Evolutionary conservation across 2,329 filamentous ascomycete species (phyloP).

Genomic region (Cladosporium sp.): DNA sequence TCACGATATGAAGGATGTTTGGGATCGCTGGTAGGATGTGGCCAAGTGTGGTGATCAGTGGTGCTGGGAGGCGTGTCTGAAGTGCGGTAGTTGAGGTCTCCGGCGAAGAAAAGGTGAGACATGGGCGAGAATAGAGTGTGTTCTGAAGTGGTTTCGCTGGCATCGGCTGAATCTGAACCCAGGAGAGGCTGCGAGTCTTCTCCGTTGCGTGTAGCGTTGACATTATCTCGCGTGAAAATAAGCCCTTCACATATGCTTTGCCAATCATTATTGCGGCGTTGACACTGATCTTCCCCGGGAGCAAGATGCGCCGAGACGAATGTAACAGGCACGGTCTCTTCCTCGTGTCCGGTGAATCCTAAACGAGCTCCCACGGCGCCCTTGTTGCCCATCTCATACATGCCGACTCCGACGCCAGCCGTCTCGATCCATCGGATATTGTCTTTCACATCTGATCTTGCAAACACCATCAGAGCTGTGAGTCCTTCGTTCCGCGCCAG

Average conservation of each 20-base stretch:
- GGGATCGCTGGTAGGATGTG: slow-evolving; percentile 52
- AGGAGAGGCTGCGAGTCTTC: slow-evolving; percentile 25
- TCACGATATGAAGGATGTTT: slow-evolving; percentile 55
- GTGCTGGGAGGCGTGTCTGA: slow-evolving; percentile 60
- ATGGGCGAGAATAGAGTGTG: slow-evolving; percentile 65
- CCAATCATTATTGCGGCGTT: slow-evolving; percentile 83
- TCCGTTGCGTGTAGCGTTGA: slow-evolving; percentile 6
- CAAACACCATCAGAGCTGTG: slow-evolving; percentile 85
- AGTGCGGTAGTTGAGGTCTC: slow-evolving; percentile 94
- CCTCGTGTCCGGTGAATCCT: slow-evolving; percentile 49
- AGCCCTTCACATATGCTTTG: slow-evolving; percentile 73
- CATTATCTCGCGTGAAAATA: slow-evolving; percentile 55
- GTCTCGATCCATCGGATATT: slow-evolving; percentile 64
- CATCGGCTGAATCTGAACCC: not conserved
- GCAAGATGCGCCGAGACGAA: slow-evolving; percentile 87
- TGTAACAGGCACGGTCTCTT: slow-evolving; percentile 60
- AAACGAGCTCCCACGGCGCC: slow-evolving; percentile 79
- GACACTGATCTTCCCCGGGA: slow-evolving; percentile 75
- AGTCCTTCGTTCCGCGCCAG: slow-evolving; percentile 75
- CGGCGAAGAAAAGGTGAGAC: slow-evolving; percentile 78
- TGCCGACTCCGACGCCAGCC: slow-evolving; percentile 79
- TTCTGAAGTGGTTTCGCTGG: not conserved
- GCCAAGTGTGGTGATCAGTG: slow-evolving; percentile 56
- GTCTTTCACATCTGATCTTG: slow-evolving; percentile 54
- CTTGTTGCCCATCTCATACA: slow-evolving; percentile 91